phyloP scores from a whole-genome alignment of 768 basidiomycete genomes.

The Boletus sensibilis region DNA sequence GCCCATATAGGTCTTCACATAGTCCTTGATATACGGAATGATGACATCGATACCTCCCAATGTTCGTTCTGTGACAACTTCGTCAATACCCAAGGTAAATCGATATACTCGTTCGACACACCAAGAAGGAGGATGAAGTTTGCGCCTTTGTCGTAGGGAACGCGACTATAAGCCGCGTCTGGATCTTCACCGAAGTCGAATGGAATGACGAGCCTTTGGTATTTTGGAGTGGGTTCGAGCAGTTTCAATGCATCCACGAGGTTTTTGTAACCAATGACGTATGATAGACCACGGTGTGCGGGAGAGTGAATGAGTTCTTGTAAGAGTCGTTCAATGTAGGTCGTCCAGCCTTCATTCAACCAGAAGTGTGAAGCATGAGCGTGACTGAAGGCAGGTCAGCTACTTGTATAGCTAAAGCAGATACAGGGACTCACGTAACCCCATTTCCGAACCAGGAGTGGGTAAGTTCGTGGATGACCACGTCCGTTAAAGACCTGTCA shows the following conservation, averaged over 20 bases:
- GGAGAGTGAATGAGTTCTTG: slow-evolving; percentile 67
- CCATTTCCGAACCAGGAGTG: slow-evolving; percentile 96
- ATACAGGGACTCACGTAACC: slow-evolving; percentile 55
- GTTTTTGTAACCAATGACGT: slow-evolving; percentile 68
- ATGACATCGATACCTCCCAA: slow-evolving; percentile 58
- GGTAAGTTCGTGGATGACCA: slow-evolving; percentile 82
- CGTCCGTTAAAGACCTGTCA: slow-evolving; percentile 83
- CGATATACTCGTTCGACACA: slow-evolving; percentile 19
- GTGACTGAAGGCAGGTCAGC: slow-evolving; percentile 40
- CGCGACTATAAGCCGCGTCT: slow-evolving; percentile 68
- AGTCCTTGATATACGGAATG: slow-evolving; percentile 55
- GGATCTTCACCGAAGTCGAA: slow-evolving; percentile 74
- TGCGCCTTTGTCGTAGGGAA: slow-evolving; percentile 90
- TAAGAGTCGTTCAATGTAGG: slow-evolving; percentile 85
- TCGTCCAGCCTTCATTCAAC: slow-evolving; percentile 95
- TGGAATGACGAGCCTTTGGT: slow-evolving; percentile 76
- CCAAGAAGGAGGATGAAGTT: slow-evolving; percentile 86
- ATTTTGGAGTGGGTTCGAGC: slow-evolving; percentile 59
- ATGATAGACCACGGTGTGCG: slow-evolving; percentile 77
- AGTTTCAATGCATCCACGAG: slow-evolving; percentile 68
- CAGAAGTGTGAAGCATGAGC: slow-evolving; percentile 80
- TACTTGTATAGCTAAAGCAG: background rate
- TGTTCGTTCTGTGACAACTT: slow-evolving; percentile 40
- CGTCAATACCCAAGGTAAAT: background rate
- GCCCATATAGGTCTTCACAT: slow-evolving; percentile 54